Base-by-base conservation (phyloP, 208 protist species). In the Acanthamoeba quina region DNA sequence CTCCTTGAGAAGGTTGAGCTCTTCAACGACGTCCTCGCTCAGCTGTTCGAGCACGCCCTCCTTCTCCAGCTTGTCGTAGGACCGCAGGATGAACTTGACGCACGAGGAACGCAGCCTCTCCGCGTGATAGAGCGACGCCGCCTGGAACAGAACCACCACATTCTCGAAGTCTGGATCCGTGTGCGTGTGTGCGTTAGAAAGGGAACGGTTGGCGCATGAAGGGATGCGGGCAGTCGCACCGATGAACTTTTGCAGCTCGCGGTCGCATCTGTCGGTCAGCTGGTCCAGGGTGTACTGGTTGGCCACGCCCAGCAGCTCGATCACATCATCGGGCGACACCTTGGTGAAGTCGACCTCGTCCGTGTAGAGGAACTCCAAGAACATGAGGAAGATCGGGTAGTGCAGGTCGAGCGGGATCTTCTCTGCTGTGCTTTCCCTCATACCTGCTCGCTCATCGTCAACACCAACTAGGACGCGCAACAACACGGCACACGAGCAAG, bases 311-410 rank as follows among this genome's bases (percentile, higher is more conserved):
- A 90, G 6, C 58, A 90, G 58, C 19, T 90, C 83, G 31, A 90
- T 90, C 26, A 72, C 62, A 34, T 90, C 83, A 34, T 90, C 72
- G 13, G 83, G 83, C 34, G 83, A 90, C 56, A 90, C 60, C 52
- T 86, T 54, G 7, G 78, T 19, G 47, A 66, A 90, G 31, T 90
- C 83, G 3, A 90, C 83, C n/a, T 41, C 58, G 26, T 90, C 83
- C 21, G 83, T 72, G 34, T 90, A 90, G 58, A 90, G 83, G 41
- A 90, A 90, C 47, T 90, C 83, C 34, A 90, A 19, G 60, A 90
- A 66, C 34, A 90, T 7, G 9, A 90, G 31, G 58, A 90, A 90
- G 52, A 90, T 90, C 21, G 83, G 62, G 47, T 90, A 72, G 15
- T 47, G 83, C 19, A 90, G n/a, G 26, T 66, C 60, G 34, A 90